Base-by-base conservation (phyloP, 106 monocot species). In the Dendrobium chrysotoxum region DNA sequence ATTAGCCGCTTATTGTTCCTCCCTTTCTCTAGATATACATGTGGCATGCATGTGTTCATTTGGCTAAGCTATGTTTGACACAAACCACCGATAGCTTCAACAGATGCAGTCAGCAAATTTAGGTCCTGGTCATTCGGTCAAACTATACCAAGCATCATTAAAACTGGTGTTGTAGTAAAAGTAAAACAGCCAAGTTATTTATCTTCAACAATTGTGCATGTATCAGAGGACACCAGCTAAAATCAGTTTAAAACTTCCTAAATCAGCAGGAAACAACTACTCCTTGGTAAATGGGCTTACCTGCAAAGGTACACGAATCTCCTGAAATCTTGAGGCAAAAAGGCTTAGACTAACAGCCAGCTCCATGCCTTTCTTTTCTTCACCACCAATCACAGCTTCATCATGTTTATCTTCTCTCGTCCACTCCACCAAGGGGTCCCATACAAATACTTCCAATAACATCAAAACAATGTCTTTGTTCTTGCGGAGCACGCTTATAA, bases 361-460 rank as follows among this genome's bases (percentile, higher is more conserved):
- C 80, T 99, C 98, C 95, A 99, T 99, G 79, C 98, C 98, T 75
- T 93, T 99, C 81, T 99, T 99, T 77, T 99, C 98, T 82, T 99
- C 98, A 84, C 98, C 95, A 66, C 88, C 95, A 87, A 99, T 89
- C 47, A 80, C 89, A 39, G 93, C 98, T 87, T 99, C 95, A 85
- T 99, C 98, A 83, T 90, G 89, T 80, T 50, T 81, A 78, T 94
- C 92, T 77, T 93, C 96, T 46, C 95, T 85, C 71, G 91, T 99
- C 98, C 98, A 99, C 79, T 99, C 98, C 40, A 95, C 85, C 81
- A 99, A 85, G 9, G 98, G 98, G 46, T 99, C 98, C 98, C 98
- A 99, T 17, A 99, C 87, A 91, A 99, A 99, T 28, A 93, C 91
- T 81, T 95, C 95, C 81, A 99, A 81, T 83, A 99, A 79, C 92